Base-by-base conservation (phyloP, 1,284 basidiomycete species). In the Ceratorhiza oryzae-sativae region DNA sequence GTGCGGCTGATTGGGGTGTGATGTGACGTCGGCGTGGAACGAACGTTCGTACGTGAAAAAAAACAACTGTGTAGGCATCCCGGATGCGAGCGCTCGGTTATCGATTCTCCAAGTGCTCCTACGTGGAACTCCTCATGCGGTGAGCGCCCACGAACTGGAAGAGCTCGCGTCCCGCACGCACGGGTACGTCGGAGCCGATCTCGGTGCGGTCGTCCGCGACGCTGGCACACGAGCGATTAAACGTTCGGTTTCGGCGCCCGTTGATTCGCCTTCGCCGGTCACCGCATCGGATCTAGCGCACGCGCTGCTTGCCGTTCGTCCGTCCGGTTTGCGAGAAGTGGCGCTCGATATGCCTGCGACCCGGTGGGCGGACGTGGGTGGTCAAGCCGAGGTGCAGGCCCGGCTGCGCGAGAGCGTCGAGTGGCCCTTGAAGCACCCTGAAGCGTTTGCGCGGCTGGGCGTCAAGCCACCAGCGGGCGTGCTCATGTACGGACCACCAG, bases 181-280 rank as follows among this genome's bases (percentile, higher is more conserved):
- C 76, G 97, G 97, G 0, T 99, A 97, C 78, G 97, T 99, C 59
- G 97, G 97, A 8, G 97, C 97, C 1, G 97, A 99, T 80, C 85
- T 99, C 36, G 89, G 90, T 55, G 93, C 95, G 0, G 89, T 98
- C 55, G 88, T 99, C 27, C 91, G 97, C 25, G 94, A 98, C 81
- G 95, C 95, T 6, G 96, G 96, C 1, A 95, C 95, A 8, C 80
- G 88, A 10, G 93, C 95, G 1, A 97, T 98, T 78, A 94, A 96
- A 77, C 89, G 92, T 30, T 92, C 87, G 86, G 81, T 92, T 48
- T 51, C 77, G 2, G 27, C 63, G 5, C 46, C 75, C 0, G 55
- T 71, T 23, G 62, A 65, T 4, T 67, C 32, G 73, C 77, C 81
- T 12, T 82, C 87, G 39, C 80, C 80, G 20, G 81, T 95, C 55